Evolutionary conservation across 805 yeast species (phyloP), one percentile per base, ranked within the genome.

Genomic region (Nakazawaea wickerhamii): DNA sequence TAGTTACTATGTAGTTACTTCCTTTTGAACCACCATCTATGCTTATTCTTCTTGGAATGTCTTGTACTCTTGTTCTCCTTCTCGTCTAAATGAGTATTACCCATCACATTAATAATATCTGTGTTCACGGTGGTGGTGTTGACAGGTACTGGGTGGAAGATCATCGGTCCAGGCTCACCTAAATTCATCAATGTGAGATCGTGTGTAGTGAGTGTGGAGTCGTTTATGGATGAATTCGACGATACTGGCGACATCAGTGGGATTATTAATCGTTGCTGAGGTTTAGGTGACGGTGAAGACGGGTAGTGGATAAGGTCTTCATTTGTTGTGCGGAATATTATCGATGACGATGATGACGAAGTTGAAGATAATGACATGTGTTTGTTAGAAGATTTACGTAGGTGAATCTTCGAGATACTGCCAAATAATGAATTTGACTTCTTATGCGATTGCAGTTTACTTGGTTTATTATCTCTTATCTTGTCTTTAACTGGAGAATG

Each of bases 121-220:
- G 31, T 28, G 11, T 6, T 28, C 15, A 15, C 31, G 6, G 31
- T 10, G n/a, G 31, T 4, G 8, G 31, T 28, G 15, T n/a, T 13
- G 6, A 19, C 36, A 13, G 26, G 26, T 11, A 15, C 36, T 13
- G 42, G 42, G n/a, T 25, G 31, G 27, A 31, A 39, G 32, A 39
- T 20, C 43, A 40, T n/a, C 10, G 43, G 43, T 7, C 43, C 43
- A 15, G 43, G 43, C 17, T 40, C 43, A 9, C 43, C 43, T n/a
- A 40, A 8, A 20, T 33, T 28, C 3, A 27, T 33, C 38, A 40
- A 33, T 5, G 43, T 40, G 3, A 27, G 5, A 20, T 40, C 33
- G 15, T 23, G 15, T 14, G 23, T 27, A 13, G 8, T n/a, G 13
- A 33, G 14, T 11, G 36, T 33, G 11, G 19, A 15, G 11, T 33